Evolutionary conservation across 2,329 filamentous ascomycete species (phyloP).

Genomic region (Pseudophaeomoniella oleicola): DNA sequence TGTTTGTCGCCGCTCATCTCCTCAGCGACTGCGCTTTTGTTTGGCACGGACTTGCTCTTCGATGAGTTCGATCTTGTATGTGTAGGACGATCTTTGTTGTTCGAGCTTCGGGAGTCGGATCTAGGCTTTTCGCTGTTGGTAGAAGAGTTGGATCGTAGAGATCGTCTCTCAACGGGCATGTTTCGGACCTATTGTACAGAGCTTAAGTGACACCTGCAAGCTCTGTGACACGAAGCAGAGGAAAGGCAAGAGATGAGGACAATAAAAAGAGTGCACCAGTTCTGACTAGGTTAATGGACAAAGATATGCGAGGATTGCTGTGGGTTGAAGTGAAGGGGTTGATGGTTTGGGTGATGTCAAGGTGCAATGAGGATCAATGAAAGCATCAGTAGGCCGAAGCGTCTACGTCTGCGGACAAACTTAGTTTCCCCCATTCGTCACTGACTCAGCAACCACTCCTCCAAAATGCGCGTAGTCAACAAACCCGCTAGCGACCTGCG

Average conservation of each 20-base stretch:
- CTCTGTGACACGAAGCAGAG: too few species aligned
- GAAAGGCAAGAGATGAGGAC: too few species aligned
- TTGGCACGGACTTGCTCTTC: conserved; percentile 23
- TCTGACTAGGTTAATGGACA: too few species aligned
- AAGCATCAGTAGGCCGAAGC: too few species aligned
- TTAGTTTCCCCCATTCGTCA: too few species aligned
- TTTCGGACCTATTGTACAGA: conserved; percentile 18
- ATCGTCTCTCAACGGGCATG: conserved; percentile 32
- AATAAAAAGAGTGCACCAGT: too few species aligned
- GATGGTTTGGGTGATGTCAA: conserved; percentile 1
- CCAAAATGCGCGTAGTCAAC: too few species aligned
- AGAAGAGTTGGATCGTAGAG: conserved; percentile 30
- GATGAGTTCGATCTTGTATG: conserved; percentile 24
- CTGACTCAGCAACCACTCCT: too few species aligned
- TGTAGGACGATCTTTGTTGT: conserved; percentile 28
- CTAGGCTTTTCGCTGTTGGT: conserved; percentile 31
- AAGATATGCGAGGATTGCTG: conserved; percentile 1
- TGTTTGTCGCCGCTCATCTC: conserved; percentile 60
- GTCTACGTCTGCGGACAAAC: too few species aligned
- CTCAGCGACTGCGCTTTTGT: conserved; percentile 19
- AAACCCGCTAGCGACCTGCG: too few species aligned
- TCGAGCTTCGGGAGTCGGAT: conserved; percentile 27
- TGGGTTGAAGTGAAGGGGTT: conserved; percentile 2
- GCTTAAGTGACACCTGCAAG: too few species aligned
- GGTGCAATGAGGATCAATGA: too few species aligned